Base-by-base conservation (phyloP, 129 eudicot species). In the Oenanthe sinensis region DNA sequence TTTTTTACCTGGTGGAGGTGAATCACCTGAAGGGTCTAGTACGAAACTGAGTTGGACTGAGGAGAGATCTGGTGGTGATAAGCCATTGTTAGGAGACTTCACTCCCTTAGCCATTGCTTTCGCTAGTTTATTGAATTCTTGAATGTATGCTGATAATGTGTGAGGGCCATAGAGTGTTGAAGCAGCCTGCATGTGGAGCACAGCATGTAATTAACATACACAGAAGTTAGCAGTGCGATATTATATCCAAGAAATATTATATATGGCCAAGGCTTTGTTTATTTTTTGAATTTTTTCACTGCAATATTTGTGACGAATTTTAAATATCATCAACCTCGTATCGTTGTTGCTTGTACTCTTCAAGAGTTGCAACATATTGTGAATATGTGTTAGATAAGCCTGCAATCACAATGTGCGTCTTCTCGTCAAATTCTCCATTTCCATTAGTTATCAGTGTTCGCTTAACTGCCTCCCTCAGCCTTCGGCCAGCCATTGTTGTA, bases 401-500 rank as follows among this genome's bases (percentile, higher is more conserved):
- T 28, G 92, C 96, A 82, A 90, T 90, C 16, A 88, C 82, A 15
- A 90, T 70, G 14, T 81, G 89, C 1, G 92, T 88, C 47, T 88
- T 78, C 3, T 74, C 52, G 28, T 84, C 84, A 70, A 87, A 87
- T 75, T 86, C 85, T 26, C 89, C 90, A 15, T 77, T 74, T 14
- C 92, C 87, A 7, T 81, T 80, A 26, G 79, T 77, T 74, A 86
- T 86, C 76, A 90, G 90, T 46, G 95, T 86, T 62, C 82, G 82
- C 75, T 88, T 90, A 49, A 90, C 87, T 33, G 89, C 86, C 79
- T 90, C 89, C 71, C 96, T 81, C 73, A 90, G 78, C 78, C 92
- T 69, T 81, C 92, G 78, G 78, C 96, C 96, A 40, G 96, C 89
- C 96, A 90, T 90, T 52, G 96, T 90, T 43, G 96, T 90, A 79